These are phyloP conservation scores for Durotheca rogersii DNA, from an alignment of 495 filamentous ascomycete genomes.

Conservation along the genomic window DNA sequence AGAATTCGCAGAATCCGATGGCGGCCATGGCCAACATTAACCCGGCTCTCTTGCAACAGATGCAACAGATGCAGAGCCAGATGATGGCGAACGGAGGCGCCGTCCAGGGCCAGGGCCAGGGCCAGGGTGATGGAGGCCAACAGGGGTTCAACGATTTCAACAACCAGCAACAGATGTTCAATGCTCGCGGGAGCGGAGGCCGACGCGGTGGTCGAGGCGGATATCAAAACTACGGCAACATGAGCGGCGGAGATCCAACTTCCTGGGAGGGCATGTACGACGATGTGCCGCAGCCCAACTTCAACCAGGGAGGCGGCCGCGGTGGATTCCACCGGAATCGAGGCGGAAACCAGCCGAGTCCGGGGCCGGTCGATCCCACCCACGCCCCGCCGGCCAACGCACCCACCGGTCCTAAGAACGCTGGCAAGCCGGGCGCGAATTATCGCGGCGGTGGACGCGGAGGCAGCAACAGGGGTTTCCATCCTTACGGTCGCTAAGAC, in stretches of 20 bases:
- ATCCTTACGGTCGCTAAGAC: slow-evolving; percentile 63
- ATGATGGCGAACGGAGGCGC: slow-evolving; percentile 54
- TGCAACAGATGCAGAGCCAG: slow-evolving; percentile 78
- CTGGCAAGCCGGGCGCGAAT: slow-evolving; percentile 88
- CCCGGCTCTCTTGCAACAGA: slow-evolving; percentile 80
- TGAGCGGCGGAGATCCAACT: slow-evolving; percentile 52
- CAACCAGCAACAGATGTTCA: slow-evolving; percentile 87
- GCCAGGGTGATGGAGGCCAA: slow-evolving; percentile 31
- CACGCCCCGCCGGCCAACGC: slow-evolving; percentile 86
- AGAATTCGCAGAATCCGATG: slow-evolving; percentile 49
- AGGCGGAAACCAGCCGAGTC: slow-evolving; percentile 40
- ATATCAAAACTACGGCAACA: slow-evolving; percentile 33
- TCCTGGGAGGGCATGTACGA: slow-evolving; percentile 99
- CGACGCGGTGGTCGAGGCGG: slow-evolving; percentile 38
- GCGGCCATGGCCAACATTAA: slow-evolving; percentile 62
- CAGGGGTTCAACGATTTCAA: slow-evolving; percentile 60
- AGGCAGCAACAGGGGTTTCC: slow-evolving; percentile 66
- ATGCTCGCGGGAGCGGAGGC: slow-evolving; percentile 57
- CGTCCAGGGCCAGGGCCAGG: slow-evolving; percentile 39
- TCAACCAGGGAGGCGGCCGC: slow-evolving; percentile 59
- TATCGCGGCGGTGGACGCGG: slow-evolving; percentile 93
- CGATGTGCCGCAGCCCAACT: slow-evolving; percentile 86
- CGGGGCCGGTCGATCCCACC: slow-evolving; percentile 39
- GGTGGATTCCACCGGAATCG: slow-evolving; percentile 47
- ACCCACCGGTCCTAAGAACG: slow-evolving; percentile 94